Evolutionary conservation across 2,329 filamentous ascomycete species (phyloP).

Genomic region (Triangularia setosa): DNA sequence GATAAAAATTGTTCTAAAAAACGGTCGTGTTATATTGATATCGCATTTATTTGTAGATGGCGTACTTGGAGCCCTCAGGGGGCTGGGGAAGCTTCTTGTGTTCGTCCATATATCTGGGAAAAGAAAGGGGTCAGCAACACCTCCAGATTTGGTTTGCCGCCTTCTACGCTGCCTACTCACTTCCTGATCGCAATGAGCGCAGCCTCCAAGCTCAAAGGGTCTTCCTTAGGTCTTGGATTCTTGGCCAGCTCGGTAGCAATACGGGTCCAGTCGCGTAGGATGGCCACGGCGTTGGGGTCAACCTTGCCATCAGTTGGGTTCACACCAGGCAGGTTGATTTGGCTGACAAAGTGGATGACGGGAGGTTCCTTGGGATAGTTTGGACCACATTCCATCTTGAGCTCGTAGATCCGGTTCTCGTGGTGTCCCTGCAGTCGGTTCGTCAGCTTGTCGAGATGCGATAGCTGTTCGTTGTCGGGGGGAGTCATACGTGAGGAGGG

Average conservation of each 20-base stretch:
- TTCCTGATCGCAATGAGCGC: constrained; percentile 35
- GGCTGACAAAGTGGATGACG: constrained; percentile 85
- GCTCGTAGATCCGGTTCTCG: constrained; percentile 97
- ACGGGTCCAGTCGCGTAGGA: constrained; percentile 84
- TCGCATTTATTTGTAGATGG: constrained; percentile 24
- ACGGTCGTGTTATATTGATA: neutral
- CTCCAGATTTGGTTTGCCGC: no score
- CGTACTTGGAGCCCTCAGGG: constrained; percentile 66
- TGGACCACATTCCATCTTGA: constrained; percentile 91
- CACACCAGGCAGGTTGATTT: constrained; percentile 95
- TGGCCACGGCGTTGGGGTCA: constrained; percentile 77
- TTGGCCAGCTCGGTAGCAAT: constrained; percentile 75
- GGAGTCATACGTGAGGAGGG: constrained; percentile 76
- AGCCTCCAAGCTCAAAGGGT: constrained; percentile 34
- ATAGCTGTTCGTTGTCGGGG: neutral
- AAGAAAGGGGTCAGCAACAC: constrained; percentile 13
- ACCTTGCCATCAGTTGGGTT: constrained; percentile 77
- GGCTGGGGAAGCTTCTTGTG: constrained; percentile 97
- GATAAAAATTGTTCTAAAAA: neutral
- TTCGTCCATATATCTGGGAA: constrained; percentile 83
- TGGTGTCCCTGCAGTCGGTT: constrained; percentile 68
- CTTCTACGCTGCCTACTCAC: constrained; percentile 23
- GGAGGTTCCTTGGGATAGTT: constrained; percentile 88
- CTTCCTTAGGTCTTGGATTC: constrained; percentile 32
- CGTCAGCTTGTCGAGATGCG: constrained; percentile 8